phyloP scores from a whole-genome alignment of 139 green algal species.

The Raphidocelis subcapitata region DNA sequence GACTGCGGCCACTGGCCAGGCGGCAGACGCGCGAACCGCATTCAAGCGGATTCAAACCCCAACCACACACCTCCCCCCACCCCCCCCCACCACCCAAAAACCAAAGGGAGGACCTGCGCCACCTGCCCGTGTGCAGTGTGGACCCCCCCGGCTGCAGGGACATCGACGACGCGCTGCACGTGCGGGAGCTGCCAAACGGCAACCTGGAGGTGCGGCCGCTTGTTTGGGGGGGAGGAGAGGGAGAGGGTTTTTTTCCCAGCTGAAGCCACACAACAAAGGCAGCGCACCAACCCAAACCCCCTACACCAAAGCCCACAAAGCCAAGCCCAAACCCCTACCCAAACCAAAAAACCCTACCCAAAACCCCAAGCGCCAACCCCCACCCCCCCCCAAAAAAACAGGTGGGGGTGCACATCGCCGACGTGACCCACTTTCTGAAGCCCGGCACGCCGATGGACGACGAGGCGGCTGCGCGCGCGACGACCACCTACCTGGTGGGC shows the following conservation, averaged over 20 bases:
- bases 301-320: no score
- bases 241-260: no score
- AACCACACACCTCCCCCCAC: no score
- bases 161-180: slow-evolving; percentile 91
- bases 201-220: slow-evolving; percentile 29
- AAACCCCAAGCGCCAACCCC: no score
- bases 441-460: slow-evolving; percentile 75
- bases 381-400: neutral
- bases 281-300: no score
- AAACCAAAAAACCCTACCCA: no score
- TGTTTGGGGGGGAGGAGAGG: no score
- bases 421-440: slow-evolving; percentile 89
- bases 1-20: no score
- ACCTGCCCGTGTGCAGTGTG: slow-evolving; percentile 72
- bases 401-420: slow-evolving; percentile 92
- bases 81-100: no score
- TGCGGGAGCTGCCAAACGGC: slow-evolving; percentile 41
- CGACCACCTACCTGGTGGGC: slow-evolving; percentile 84
- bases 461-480: slow-evolving; percentile 73
- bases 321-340: neutral
- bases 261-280: no score
- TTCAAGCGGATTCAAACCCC: no score
- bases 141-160: slow-evolving; percentile 91
- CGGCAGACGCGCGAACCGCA: no score
- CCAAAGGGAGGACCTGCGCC: slow-evolving; percentile 62